Base-by-base conservation (phyloP, 2,329 filamentous ascomycete species). In the Beauveria australis region DNA sequence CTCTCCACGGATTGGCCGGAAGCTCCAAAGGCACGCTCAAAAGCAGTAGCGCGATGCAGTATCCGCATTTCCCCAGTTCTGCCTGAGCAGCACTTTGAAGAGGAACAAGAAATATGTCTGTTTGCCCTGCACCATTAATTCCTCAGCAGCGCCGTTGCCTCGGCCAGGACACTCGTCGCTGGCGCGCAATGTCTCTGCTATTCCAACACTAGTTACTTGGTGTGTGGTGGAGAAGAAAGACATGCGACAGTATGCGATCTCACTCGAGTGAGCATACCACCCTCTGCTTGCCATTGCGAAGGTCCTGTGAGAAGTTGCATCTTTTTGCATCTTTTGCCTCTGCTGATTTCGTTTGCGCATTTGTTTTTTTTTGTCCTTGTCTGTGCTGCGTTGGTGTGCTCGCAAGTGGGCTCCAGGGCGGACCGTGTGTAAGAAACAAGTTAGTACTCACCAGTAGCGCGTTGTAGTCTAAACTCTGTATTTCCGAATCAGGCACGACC, bases 391-490 rank as follows among this genome's bases (percentile, higher is more conserved):
- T 33, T 48, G n/a, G 37, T 24, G 48, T 59, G 56, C 22, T 53
- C 30, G 19, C 37, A 24, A 33, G 47, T 52, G 58, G 58, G 40
- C 41, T 53, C 16, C 12, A 14, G 49, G 47, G 37, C 40, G 58
- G 58, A 60, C 28, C 37, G 46, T 47, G 43, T 30, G 58, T 60
- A 53, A 60, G 58, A 60, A 60, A 60, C 24, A 53, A 53, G 58
- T 60, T 53, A 60, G 58, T 30, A 60, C 58, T 60, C 43, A 60
- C 58, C 58, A 40, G 58, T 48, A 60, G 58, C 33, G 41, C 14
- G 48, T 18, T 43, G 22, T 44, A 43, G 46, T 12, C 6, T 10
- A 52, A 59, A 59, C 48, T 59, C 48, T 53, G 33, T 52, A 41
- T 18, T 16, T 18, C 24, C 26, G 40, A 59, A 59, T 33, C 47